Base-by-base conservation (phyloP, 331 rosid species). In the Quercus tomentella region DNA sequence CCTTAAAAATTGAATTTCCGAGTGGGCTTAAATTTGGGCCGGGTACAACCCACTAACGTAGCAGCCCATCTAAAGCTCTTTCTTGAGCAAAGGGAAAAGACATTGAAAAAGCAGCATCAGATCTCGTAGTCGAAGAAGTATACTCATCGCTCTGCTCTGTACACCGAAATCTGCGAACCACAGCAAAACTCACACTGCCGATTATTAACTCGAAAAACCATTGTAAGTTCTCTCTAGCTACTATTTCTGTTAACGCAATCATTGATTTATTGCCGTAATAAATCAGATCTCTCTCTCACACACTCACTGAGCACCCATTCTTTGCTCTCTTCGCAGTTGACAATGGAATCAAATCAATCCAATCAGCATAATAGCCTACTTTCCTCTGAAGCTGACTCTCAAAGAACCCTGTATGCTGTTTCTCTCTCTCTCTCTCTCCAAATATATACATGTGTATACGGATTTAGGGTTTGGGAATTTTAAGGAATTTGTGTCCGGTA, bases 351-450 rank as follows among this genome's bases (percentile, higher is more conserved):
- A 56, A 85, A 75, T 56, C 83, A 67, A 77, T 49, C 60, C 74
- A 41, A 41, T 41, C 49, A 9, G 49, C 49, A 67, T 23, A 22
- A 67, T 67, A 82, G 66, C 74, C 68, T 35, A 11, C 82, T 85
- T 82, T 80, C 73, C 66, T 33, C 80, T 22, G 87, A 77, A 54
- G 80, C 87, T 62, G 92, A 80, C 70, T 76, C 89, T 20, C 75
- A 93, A 78, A 82, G 97, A 85, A 93, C 98, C 61, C 82, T 82
- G 97, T 93, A 80, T 15, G 82, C 60, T 5, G 73, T 33, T 22
- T 70, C 63, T 74, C 5, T 66, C 35, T 70, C 62, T 74, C 28
- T 33, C 26, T 15, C 16, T 28, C 9, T 5, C 20, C 74, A 5
- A 31, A 5, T 30, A 33, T 54, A 30, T 22, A 28, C 12, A 5